These are phyloP conservation scores for Zhuliangozyma parablackwelliae DNA, from an alignment of 1,139 yeast species.

Conservation along the genomic window DNA sequence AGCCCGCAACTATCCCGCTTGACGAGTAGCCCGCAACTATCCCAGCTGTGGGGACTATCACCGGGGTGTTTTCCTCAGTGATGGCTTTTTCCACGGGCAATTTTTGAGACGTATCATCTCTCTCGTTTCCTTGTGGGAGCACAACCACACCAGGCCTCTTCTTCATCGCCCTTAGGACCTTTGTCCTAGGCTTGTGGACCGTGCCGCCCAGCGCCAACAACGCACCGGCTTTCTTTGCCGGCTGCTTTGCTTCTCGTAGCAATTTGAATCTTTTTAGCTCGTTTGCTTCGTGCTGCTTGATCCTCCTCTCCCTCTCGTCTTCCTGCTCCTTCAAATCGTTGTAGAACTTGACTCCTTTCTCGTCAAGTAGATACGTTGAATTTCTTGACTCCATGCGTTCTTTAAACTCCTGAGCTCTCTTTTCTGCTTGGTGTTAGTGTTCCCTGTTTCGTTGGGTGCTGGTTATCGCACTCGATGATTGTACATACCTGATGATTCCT, in stretches of 20 bases:
- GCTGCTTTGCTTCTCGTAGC: constrained; percentile 3
- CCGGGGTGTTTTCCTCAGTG: too few species aligned
- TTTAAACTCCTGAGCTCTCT: constrained; percentile 30
- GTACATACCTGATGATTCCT: constrained; percentile 29
- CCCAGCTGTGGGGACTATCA: background rate
- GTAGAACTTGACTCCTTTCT: constrained; percentile 25
- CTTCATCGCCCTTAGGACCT: too few species aligned
- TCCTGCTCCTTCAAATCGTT: constrained; percentile 17
- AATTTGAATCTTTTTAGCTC: constrained; percentile 9
- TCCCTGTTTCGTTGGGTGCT: too few species aligned
- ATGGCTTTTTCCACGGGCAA: too few species aligned
- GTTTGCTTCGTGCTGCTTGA: constrained; percentile 8
- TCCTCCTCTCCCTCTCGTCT: constrained; percentile 11
- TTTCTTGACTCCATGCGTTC: constrained; percentile 31
- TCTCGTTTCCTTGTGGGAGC: too few species aligned
- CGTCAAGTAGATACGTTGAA: constrained; percentile 34
- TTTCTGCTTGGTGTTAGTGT: constrained; percentile 16
- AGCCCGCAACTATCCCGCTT: constrained; percentile 5
- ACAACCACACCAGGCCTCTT: too few species aligned
- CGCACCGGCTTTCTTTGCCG: background rate
- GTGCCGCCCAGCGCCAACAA: too few species aligned
- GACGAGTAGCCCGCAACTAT: constrained; percentile 8
- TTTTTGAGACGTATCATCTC: too few species aligned
- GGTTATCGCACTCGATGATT: background rate
- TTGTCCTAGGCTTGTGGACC: too few species aligned